Evolutionary conservation across 1,139 yeast species (phyloP), one percentile per base, ranked within the genome.

Genomic region (Arxiozyma heterogenica): DNA sequence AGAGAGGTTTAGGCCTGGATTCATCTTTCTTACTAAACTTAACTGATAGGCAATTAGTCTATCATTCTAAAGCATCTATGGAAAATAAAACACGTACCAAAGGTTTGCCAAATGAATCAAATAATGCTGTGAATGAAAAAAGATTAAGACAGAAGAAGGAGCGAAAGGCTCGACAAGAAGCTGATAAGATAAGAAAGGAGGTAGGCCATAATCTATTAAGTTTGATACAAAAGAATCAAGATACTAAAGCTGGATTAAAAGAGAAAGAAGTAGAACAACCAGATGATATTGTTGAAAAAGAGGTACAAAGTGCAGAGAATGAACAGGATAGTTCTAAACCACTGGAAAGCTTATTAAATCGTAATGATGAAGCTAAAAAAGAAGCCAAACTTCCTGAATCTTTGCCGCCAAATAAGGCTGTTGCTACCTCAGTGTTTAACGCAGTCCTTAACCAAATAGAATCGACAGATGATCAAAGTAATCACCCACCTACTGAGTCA

Each of bases 1-100:
- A 82, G 61, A 83, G 98, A 65, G 98, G 98, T 20, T 72, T 90
- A 61, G 80, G 86, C 30, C 81, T 93, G 54, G 95, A 88, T 61
- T 82, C 95, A 1, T 84, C 94, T 0, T 78, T 88, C 55, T 83
- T 93, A 41, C 77, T 94, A 71, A 94, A 93, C 66, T 68, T 91
- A 54, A 76, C 93, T 11, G 73, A 81, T 62, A 80, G 79, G 58
- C 96, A 91, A 68, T 79, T 88, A 63, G 81, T 87, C 46, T 85
- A 78, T 66, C 94, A 86, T 62, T 81, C 89, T 12, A 80, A 80
- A 63, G 87, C 87, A 11, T 83, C 89, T 0, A 78, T 76, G 58
- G 69, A 70, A 46, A 43, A 25, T 27, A 49, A 30, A 17, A 20
- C 46, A 7, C 20, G n/a, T 38, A 20, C 61, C 49, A 47, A 61